These are phyloP conservation scores for Solanum bukasovii DNA, from an alignment of 257 asterid genomes.

Conservation along the genomic window DNA sequence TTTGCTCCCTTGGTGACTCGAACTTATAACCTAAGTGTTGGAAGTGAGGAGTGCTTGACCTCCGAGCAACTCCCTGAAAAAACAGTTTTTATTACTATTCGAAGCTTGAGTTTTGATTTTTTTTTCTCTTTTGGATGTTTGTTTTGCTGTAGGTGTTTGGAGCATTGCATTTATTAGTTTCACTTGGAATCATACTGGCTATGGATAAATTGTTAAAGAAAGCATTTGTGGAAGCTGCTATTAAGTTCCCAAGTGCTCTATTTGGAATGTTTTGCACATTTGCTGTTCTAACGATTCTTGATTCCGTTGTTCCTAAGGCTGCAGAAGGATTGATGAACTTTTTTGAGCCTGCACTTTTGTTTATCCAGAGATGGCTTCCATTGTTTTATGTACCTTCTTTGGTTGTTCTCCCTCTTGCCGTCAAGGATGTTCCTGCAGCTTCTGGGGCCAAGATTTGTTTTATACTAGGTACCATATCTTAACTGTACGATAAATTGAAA, in stretches of 20 bases:
- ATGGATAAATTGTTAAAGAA: slow-evolving; percentile 65
- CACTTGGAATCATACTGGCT: slow-evolving; percentile 79
- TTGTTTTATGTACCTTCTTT: slow-evolving; percentile 90
- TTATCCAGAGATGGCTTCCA: slow-evolving; percentile 97
- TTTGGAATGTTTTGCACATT: slow-evolving; percentile 94
- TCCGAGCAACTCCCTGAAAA: not conserved
- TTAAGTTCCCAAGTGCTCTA: slow-evolving; percentile 90
- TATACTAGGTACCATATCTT: slow-evolving; percentile 46
- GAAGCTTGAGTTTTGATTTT: not conserved
- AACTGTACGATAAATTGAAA: not conserved
- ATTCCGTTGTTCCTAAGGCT: slow-evolving; percentile 59
- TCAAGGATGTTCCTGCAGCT: slow-evolving; percentile 86
- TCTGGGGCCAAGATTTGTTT: slow-evolving; percentile 69
- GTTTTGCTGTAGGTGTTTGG: slow-evolving; percentile 44
- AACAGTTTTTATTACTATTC: not conserved
- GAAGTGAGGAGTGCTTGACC: not conserved
- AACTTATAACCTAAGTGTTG: not conserved
- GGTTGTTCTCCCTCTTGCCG: slow-evolving; percentile 87
- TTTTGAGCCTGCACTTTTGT: slow-evolving; percentile 91
- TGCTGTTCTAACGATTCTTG: slow-evolving; percentile 64
- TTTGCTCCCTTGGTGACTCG: not conserved
- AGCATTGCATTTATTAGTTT: slow-evolving; percentile 61
- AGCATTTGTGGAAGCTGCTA: slow-evolving; percentile 79
- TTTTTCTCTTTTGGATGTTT: not conserved
- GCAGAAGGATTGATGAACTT: slow-evolving; percentile 70